phyloP scores from a whole-genome alignment of 768 basidiomycete genomes.

The Suillus spraguei region DNA sequence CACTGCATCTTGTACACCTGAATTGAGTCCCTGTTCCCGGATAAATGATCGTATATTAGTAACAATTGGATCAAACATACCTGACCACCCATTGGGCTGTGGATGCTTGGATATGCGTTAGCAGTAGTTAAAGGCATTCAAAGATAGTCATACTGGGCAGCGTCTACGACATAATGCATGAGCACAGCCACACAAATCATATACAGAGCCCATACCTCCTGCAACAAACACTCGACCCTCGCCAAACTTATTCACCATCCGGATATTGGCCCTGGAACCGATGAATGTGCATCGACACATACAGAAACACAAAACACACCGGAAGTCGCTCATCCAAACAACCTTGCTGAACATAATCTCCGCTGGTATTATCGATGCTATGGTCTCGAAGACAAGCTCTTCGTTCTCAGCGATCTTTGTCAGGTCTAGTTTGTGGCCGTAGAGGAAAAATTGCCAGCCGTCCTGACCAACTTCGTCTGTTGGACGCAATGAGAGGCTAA shows the following conservation, averaged over 20 bases:
- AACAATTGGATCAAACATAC: background rate
- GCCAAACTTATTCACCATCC: conserved; percentile 18
- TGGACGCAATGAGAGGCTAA: conserved; percentile 36
- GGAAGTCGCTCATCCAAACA: conserved; percentile 25
- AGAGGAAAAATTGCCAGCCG: conserved; percentile 34
- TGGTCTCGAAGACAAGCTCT: conserved; percentile 21
- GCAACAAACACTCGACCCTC: conserved; percentile 18
- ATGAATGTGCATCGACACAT: background rate
- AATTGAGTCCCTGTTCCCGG: conserved; percentile 20
- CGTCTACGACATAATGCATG: conserved; percentile 17
- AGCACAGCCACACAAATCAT: background rate
- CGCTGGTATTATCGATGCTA: conserved; percentile 22
- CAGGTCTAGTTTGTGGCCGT: conserved; percentile 28
- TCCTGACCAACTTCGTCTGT: conserved; percentile 30
- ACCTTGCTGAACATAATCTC: conserved; percentile 30
- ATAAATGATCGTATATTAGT: background rate
- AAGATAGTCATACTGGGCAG: conserved; percentile 6
- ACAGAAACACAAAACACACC: conserved; percentile 15
- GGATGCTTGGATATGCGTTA: conserved; percentile 11
- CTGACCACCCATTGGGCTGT: conserved; percentile 27
- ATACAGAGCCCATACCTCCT: conserved; percentile 13
- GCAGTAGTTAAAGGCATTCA: too few relatives aligned
- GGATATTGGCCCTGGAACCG: conserved; percentile 14
- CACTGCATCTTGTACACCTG: conserved; percentile 28
- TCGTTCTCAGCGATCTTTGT: conserved; percentile 17